A percentile compares a stretch with the other conserved stretches of the same genome.
Evolutionary conservation across 2,329 filamentous ascomycete species (phyloP).

Genomic region (Fusarium irregulare): DNA sequence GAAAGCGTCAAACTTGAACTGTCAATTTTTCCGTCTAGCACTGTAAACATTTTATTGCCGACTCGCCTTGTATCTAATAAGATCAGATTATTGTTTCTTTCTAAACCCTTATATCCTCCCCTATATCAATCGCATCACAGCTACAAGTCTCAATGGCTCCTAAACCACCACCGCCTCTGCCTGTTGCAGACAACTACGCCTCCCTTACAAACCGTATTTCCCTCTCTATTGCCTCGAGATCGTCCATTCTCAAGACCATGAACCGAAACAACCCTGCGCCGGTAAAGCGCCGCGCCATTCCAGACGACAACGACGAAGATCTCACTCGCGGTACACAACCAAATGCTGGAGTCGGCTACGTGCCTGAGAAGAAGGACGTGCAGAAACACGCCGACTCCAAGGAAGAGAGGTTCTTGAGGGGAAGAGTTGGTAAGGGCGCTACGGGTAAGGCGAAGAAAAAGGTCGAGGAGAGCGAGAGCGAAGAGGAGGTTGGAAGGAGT

Average conservation of each 20-base stretch:
- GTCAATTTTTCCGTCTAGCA: neutral
- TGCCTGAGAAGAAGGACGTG: conserved; percentile 42
- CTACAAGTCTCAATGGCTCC: conserved; percentile 34
- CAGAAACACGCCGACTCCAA: conserved; percentile 41
- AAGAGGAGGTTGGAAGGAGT: conserved; percentile 53
- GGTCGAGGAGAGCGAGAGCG: conserved; percentile 50
- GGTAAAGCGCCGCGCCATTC: conserved; percentile 4
- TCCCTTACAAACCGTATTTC: conserved; percentile 57
- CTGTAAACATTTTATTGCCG: neutral
- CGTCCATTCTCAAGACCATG: conserved; percentile 50
- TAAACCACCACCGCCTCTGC: conserved; percentile 46
- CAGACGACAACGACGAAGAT: conserved; percentile 45
- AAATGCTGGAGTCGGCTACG: conserved; percentile 58
- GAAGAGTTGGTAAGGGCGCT: conserved; percentile 46
- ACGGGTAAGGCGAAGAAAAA: conserved; percentile 19
- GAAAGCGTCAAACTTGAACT: conserved; percentile 18
- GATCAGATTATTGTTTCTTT: neutral
- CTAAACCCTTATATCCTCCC: neutral
- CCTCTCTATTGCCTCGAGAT: conserved; percentile 52
- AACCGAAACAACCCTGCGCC: conserved; percentile 40
- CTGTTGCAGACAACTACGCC: conserved; percentile 53
- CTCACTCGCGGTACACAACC: conserved; percentile 39
- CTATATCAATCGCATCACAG: neutral
- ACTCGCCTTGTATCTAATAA: neutral
- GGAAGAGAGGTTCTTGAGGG: conserved; percentile 49